Evolutionary conservation across 805 yeast species (phyloP), one percentile per base, ranked within the genome.

Genomic region (Nakazawaea sp.): DNA sequence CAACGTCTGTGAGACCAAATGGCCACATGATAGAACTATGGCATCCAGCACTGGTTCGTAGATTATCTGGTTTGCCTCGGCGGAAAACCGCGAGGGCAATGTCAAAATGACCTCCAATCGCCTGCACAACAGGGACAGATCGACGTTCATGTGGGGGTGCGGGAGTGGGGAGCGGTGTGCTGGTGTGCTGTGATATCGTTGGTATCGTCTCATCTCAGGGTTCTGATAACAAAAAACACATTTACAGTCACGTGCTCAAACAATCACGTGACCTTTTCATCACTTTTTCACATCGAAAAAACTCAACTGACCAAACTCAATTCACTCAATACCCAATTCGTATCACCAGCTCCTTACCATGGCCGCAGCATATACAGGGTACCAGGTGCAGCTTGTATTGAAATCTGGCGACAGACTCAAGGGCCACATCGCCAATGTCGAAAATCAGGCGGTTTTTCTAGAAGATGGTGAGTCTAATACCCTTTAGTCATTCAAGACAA

Each of bases 281-380:
- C n/a, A n/a, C n/a, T n/a, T n/a, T n/a, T n/a, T n/a, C n/a, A n/a
- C n/a, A n/a, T n/a, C n/a, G n/a, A n/a, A n/a, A n/a, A n/a, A n/a
- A n/a, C n/a, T n/a, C n/a, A n/a, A n/a, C n/a, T n/a, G n/a, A n/a
- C n/a, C n/a, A n/a, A n/a, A n/a, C n/a, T n/a, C n/a, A n/a, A n/a
- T n/a, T n/a, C n/a, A n/a, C n/a, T n/a, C n/a, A n/a, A n/a, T n/a
- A n/a, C n/a, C n/a, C n/a, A n/a, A n/a, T n/a, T n/a, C n/a, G n/a
- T n/a, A n/a, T n/a, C n/a, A n/a, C n/a, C n/a, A n/a, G n/a, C n/a
- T n/a, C n/a, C n/a, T n/a, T n/a, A n/a, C n/a, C n/a, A n/a, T n/a
- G n/a, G n/a, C n/a, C n/a, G n/a, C n/a, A n/a, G n/a, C n/a, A n/a
- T 70, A 70, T 44, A 50, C 61, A 9, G 76, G 75, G 1, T 72